Evolutionary conservation across 495 filamentous ascomycete genomes (phyloP).

Genomic region (Aspergillus cavernicola): DNA sequence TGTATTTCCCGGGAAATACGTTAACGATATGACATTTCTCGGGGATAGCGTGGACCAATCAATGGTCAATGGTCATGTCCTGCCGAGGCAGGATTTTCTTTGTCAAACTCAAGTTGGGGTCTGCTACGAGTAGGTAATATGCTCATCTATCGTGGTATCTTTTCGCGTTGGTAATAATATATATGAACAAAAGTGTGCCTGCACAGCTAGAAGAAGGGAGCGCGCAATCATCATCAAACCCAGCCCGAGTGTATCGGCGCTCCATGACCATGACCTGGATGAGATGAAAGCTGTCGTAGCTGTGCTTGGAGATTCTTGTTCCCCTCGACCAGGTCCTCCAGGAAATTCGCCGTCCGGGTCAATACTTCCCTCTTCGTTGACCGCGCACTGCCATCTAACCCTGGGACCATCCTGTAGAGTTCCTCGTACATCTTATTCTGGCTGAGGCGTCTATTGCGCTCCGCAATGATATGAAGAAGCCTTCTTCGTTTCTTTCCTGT

Average conservation of each 20-base stretch:
- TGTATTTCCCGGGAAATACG: too few species aligned
- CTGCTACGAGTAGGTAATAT: too few species aligned
- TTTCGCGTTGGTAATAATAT: too few species aligned
- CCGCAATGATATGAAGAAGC: conserved; percentile 11
- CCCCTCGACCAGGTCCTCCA: background rate
- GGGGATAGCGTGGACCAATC: too few species aligned
- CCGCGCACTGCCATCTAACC: conserved; percentile 5
- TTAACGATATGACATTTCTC: too few species aligned
- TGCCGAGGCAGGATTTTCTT: too few species aligned
- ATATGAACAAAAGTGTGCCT: background rate
- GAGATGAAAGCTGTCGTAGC: background rate
- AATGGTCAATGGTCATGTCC: too few species aligned
- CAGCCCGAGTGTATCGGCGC: background rate
- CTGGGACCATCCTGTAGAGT: conserved; percentile 8
- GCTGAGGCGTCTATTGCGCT: conserved; percentile 7
- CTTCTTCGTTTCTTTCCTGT: conserved; percentile 8
- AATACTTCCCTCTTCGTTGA: conserved; percentile 10
- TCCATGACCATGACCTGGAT: background rate
- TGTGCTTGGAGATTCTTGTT: background rate
- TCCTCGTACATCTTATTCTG: conserved; percentile 15
- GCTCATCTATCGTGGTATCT: too few species aligned
- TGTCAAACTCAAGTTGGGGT: too few species aligned
- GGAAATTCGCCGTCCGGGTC: background rate
- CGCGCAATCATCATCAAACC: too few species aligned
- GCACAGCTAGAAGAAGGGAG: background rate